Evolutionary conservation across 352 stramenopile species (phyloP), one percentile per base, ranked within the genome.

Genomic region (Globisporangium nodosum): DNA sequence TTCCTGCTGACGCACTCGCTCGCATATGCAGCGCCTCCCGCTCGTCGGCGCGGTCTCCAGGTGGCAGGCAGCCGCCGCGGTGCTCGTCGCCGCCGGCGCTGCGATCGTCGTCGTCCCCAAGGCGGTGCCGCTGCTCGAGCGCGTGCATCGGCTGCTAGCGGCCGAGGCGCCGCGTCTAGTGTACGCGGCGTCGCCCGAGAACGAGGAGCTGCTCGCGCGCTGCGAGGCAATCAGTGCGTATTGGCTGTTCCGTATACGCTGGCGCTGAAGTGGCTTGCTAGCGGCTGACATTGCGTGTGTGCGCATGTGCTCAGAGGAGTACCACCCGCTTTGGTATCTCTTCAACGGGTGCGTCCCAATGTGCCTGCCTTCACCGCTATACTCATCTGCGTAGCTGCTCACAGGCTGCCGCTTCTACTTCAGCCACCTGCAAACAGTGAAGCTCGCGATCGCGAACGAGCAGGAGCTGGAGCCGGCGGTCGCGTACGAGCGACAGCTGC

Each of bases 271-370:
- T 3, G 16, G 31, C 20, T 40, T 27, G 24, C 24, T 27, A 27
- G 24, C 24, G 24, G 24, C 24, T 27, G 24, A 27, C 24, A 27
- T 1, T 27, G 24, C 24, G 15, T 46, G 20, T 52, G 16, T 52
- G 48, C 27, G 52, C n/a, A 12, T 42, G 33, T 33, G 12, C 5
- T 3, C 54, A 78, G 67, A 77, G 13, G 62, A 68, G 49, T 89
- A 86, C 65, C 78, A 77, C 40, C 70, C 79, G 48, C 65, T 76
- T 16, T 85, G 73, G 76, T 71, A 83, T 49, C 64, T 87, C 27
- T 81, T 81, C 49, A 86, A 86, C 53, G 76, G 74, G 66, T 73
- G 52, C n/a, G 54, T 43, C 16, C 13, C 33, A 21, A 5, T 52
- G n/a, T 43, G 1, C 21, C 18, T 37, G 9, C 9, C 33, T 6